Conservation (phyloP, 2,329 filamentous ascomycete genomes). For the Talaromyces sp. region DNA sequence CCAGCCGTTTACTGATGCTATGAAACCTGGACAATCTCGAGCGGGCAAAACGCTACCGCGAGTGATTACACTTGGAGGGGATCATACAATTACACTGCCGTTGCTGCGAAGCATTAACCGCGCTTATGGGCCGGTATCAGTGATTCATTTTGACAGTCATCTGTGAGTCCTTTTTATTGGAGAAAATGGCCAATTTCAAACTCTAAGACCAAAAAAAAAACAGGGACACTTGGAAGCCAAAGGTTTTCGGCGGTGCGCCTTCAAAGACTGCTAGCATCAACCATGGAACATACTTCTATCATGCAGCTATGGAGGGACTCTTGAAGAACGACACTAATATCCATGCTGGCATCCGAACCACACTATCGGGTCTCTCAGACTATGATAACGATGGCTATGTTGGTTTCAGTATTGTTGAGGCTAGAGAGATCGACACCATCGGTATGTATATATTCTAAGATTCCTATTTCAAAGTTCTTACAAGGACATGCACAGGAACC, state of each 20-base stretch:
- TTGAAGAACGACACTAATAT: slow-evolving; percentile 80
- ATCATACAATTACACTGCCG: slow-evolving; percentile 43
- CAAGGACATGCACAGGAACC: slow-evolving; percentile 34
- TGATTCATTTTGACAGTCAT: slow-evolving; percentile 62
- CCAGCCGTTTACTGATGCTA: slow-evolving; percentile 63
- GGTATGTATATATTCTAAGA: slow-evolving; percentile 24
- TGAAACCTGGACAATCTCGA: slow-evolving; percentile 63
- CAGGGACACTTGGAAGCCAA: slow-evolving; percentile 65
- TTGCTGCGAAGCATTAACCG: slow-evolving; percentile 56
- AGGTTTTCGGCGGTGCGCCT: slow-evolving; percentile 80
- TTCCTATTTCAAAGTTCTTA: background rate
- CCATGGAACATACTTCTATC: slow-evolving; percentile 86
- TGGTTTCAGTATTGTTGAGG: slow-evolving; percentile 78
- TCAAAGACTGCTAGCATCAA: slow-evolving; percentile 73
- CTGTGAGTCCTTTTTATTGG: slow-evolving; percentile 32
- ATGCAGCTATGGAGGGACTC: slow-evolving; percentile 72
- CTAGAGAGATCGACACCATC: slow-evolving; percentile 64
- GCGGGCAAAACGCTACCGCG: slow-evolving; percentile 72
- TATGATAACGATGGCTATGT: slow-evolving; percentile 84
- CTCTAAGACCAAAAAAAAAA: background rate
- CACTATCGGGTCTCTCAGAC: slow-evolving; percentile 70
- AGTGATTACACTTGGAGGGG: slow-evolving; percentile 65
- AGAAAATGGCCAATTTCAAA: background rate
- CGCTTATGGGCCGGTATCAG: slow-evolving; percentile 64
- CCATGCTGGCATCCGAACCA: slow-evolving; percentile 82